These are phyloP conservation scores for Linnemannia zychae DNA, from an alignment of 192 early-diverging fungal species.

Conservation along the genomic window DNA sequence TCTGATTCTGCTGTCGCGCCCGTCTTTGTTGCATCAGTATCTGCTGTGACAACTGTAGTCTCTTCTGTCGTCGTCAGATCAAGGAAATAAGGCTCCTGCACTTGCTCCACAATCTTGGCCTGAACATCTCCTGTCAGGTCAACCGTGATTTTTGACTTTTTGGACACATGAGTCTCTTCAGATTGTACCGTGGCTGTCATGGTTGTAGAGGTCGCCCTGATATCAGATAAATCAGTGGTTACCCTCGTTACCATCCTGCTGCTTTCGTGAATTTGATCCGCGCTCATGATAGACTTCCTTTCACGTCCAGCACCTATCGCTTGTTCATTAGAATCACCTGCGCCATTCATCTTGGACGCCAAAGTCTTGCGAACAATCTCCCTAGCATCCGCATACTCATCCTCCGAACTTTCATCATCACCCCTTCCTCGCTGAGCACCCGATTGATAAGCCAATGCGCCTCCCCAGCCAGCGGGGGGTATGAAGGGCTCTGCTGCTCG, in stretches of 20 bases:
- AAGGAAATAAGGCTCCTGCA: neutral
- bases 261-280: neutral
- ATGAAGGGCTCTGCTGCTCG: neutral
- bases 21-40: neutral
- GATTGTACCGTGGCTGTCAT: neutral
- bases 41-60: neutral
- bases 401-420: neutral
- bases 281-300: neutral
- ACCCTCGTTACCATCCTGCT: neutral
- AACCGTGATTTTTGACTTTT: neutral
- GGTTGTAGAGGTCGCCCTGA: neutral
- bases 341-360: neutral
- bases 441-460: conserved; percentile 23
- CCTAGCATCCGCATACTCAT: neutral
- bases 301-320: no score
- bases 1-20: neutral
- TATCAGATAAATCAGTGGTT: neutral
- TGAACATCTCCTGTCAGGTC: neutral
- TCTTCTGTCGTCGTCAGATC: neutral
- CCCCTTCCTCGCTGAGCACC: neutral
- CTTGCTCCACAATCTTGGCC: neutral
- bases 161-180: neutral
- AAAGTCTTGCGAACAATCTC: neutral
- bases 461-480: conserved; percentile 38
- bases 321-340: no score